phyloP scores from a whole-genome alignment of 306 rosid genomes.

The Ziziphus jujuba region DNA sequence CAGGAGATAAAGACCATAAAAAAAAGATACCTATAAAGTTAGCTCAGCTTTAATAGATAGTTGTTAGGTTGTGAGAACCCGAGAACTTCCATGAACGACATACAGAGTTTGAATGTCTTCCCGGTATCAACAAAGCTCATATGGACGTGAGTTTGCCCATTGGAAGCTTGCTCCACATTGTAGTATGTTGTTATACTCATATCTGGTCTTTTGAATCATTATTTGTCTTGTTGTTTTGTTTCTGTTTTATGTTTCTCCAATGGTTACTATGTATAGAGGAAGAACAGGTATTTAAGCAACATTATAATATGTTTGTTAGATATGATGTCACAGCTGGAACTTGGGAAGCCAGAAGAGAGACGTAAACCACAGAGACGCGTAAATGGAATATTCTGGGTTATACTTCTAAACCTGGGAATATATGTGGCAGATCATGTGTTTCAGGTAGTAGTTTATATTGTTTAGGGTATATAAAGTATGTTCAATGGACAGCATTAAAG shows the following conservation, averaged over 20 bases:
- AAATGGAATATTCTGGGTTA: slow-evolving; percentile 87
- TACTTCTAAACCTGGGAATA: slow-evolving; percentile 76
- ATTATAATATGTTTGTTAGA: slow-evolving; percentile 45
- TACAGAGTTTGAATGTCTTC: background rate
- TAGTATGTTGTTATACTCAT: background rate
- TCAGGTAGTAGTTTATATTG: slow-evolving; percentile 42
- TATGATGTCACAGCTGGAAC: slow-evolving; percentile 67
- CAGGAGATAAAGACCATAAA: background rate
- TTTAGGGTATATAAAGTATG: background rate
- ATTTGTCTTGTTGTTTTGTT: background rate
- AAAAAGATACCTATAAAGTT: background rate
- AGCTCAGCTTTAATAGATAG: background rate
- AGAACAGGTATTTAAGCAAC: background rate
- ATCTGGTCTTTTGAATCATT: background rate
- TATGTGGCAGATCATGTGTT: slow-evolving; percentile 78
- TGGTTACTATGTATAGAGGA: background rate
- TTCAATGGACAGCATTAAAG: background rate
- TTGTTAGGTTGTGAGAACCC: background rate
- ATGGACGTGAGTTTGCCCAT: background rate
- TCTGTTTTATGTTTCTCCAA: background rate
- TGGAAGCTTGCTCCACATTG: background rate
- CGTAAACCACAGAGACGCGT: slow-evolving; percentile 60
- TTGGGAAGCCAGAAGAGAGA: slow-evolving; percentile 50
- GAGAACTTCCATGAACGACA: background rate
- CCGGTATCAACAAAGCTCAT: background rate